Conservation (phyloP, 164 flowering plant species). For the Berberis thunbergii region DNA sequence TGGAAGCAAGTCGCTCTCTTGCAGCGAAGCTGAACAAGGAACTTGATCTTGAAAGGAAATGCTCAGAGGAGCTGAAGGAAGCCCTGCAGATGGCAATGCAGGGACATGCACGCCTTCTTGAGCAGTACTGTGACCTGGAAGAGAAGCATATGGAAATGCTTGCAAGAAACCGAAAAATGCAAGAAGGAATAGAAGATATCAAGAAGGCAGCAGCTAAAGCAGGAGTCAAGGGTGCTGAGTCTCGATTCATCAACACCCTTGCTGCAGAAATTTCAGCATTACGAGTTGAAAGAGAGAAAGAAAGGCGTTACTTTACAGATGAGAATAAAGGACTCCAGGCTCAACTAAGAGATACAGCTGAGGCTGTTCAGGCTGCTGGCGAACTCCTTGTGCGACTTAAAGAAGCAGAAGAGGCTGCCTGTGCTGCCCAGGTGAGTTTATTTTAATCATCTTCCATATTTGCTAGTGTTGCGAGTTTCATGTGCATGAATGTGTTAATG, state of each 20-base stretch:
- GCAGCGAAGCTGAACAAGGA: conserved; percentile 60
- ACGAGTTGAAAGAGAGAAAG: conserved; percentile 75
- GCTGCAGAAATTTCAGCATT: conserved; percentile 89
- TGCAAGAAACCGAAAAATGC: conserved; percentile 71
- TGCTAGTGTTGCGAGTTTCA: not conserved
- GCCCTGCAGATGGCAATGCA: conserved; percentile 95
- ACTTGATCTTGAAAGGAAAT: conserved; percentile 67
- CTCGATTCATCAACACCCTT: conserved; percentile 82
- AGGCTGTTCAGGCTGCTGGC: conserved; percentile 98
- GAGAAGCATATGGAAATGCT: conserved; percentile 84
- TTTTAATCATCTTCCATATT: not conserved
- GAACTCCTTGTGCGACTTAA: conserved; percentile 86
- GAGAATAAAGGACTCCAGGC: conserved; percentile 82
- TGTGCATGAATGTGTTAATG: not conserved
- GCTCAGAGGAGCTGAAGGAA: conserved; percentile 85
- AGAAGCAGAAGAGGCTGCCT: conserved; percentile 82
- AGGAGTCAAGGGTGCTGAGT: conserved; percentile 87
- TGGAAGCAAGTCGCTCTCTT: conserved; percentile 46
- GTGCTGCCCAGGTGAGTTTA: conserved; percentile 55
- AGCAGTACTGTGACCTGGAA: conserved; percentile 92
- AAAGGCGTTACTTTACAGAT: conserved; percentile 64
- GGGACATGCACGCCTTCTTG: conserved; percentile 96
- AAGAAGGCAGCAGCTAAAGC: conserved; percentile 92
- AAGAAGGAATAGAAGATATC: conserved; percentile 81
- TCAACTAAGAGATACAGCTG: conserved; percentile 92